Percentiles rank a stretch among this genome's conserved stretches.
Conservation (phyloP, 2,329 filamentous ascomycete genomes). For the Trichoderma atroviride region DNA sequence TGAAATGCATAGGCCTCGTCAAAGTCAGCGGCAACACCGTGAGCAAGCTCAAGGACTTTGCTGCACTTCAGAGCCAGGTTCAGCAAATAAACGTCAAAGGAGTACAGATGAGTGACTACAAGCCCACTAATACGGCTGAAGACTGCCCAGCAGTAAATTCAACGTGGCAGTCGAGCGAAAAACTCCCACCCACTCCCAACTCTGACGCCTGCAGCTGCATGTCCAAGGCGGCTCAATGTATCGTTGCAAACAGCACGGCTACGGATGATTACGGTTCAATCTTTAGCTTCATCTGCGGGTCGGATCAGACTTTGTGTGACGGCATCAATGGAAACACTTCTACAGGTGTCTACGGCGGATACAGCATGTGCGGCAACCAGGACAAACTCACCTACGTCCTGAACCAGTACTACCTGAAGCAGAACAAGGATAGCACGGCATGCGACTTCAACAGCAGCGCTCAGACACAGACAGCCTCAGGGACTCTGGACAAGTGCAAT, state of each 20-base stretch:
- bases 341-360: slow-evolving; percentile 72
- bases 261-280: slow-evolving; percentile 64
- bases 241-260: slow-evolving; percentile 67
- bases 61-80: slow-evolving; percentile 70
- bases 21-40: slow-evolving; percentile 60
- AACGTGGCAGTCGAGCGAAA: slow-evolving; percentile 66
- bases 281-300: slow-evolving; percentile 74
- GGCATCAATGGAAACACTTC: slow-evolving; percentile 70
- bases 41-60: slow-evolving; percentile 73
- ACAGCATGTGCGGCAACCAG: slow-evolving; percentile 72
- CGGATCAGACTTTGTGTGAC: slow-evolving; percentile 57
- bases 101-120: slow-evolving; percentile 70
- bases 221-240: slow-evolving; percentile 62
- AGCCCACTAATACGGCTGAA: slow-evolving; percentile 67
- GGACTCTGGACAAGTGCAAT: not conserved
- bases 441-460: not conserved
- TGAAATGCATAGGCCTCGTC: slow-evolving; percentile 60
- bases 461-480: slow-evolving; percentile 3
- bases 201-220: slow-evolving; percentile 82
- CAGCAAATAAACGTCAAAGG: slow-evolving; percentile 66
- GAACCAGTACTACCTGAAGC: slow-evolving; percentile 67
- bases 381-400: slow-evolving; percentile 75
- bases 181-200: slow-evolving; percentile 83
- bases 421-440: not conserved
- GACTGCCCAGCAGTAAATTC: slow-evolving; percentile 69